Conservation (phyloP, 495 filamentous ascomycete species). For the Penicillium maclennaniae region DNA sequence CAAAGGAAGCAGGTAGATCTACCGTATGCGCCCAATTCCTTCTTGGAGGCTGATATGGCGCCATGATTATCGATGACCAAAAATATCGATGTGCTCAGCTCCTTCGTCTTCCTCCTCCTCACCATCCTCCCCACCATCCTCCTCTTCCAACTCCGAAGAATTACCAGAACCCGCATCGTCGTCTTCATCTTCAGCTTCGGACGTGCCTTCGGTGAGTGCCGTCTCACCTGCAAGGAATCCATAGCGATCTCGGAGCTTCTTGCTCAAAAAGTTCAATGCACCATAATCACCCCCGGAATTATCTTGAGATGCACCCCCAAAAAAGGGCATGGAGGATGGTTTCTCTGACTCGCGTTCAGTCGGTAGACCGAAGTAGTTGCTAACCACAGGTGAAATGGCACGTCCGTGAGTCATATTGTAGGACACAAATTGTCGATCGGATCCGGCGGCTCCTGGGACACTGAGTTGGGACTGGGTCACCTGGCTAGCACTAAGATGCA, state of each 20-base stretch:
- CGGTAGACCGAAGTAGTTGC: constrained; percentile 47
- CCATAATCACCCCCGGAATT: constrained; percentile 52
- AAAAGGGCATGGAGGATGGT: constrained; percentile 33
- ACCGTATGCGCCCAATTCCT: background rate
- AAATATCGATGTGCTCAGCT: constrained; percentile 59
- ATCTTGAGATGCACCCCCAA: constrained; percentile 31
- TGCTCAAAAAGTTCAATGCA: constrained; percentile 54
- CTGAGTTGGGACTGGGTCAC: constrained; percentile 27
- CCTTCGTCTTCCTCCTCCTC: constrained; percentile 54
- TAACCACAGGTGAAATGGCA: constrained; percentile 38
- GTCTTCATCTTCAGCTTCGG: constrained; percentile 36
- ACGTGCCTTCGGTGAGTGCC: constrained; percentile 22
- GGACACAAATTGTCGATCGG: constrained; percentile 27
- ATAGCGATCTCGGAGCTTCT: constrained; percentile 44
- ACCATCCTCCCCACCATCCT: constrained; percentile 47
- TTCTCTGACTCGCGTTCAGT: constrained; percentile 32
- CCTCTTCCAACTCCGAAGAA: constrained; percentile 31
- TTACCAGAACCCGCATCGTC: constrained; percentile 24
- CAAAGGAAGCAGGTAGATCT: background rate
- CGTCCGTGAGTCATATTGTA: constrained; percentile 41
- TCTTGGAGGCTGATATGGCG: background rate
- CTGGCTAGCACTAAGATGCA: constrained; percentile 33
- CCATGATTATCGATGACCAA: constrained; percentile 60
- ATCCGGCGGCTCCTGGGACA: constrained; percentile 21
- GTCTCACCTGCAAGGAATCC: constrained; percentile 36